Conservation (phyloP, 2,329 filamentous ascomycete species). For the Immersiporthe knoxdaviesiana region DNA sequence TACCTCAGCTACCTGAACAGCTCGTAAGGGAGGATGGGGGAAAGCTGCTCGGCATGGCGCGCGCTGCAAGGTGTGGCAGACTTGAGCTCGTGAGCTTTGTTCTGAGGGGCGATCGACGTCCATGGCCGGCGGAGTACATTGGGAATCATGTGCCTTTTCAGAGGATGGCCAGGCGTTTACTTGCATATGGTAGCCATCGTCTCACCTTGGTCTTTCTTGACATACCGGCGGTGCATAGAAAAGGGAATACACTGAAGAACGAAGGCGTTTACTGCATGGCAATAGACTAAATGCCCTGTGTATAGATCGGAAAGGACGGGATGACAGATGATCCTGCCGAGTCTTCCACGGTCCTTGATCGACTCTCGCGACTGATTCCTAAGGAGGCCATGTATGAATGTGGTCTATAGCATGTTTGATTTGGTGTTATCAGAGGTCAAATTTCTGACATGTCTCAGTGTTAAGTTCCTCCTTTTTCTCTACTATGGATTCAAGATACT, state of each 20-base stretch:
- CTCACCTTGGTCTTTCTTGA: background rate
- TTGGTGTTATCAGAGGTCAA: background rate
- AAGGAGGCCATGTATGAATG: background rate
- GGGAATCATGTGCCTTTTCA: background rate
- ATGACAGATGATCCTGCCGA: background rate
- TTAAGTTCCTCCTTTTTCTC: background rate
- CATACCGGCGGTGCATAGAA: background rate
- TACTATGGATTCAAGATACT: background rate
- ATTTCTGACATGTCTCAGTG: background rate
- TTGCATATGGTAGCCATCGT: background rate
- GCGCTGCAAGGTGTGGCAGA: background rate
- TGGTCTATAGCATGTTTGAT: background rate
- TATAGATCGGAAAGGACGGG: background rate
- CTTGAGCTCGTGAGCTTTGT: too few species aligned
- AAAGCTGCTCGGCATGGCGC: background rate
- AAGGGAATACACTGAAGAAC: background rate
- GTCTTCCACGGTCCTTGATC: background rate
- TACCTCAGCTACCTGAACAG: slow-evolving; percentile 66
- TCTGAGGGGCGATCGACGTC: background rate
- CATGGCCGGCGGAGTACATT: background rate
- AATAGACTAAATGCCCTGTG: background rate
- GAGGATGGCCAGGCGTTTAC: background rate
- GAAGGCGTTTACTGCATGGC: background rate
- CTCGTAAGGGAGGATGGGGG: slow-evolving; percentile 34
- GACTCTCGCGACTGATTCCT: background rate